These are phyloP conservation scores for Yamadazyma akitaensis DNA, from an alignment of 805 yeast genomes.

Conservation along the genomic window DNA sequence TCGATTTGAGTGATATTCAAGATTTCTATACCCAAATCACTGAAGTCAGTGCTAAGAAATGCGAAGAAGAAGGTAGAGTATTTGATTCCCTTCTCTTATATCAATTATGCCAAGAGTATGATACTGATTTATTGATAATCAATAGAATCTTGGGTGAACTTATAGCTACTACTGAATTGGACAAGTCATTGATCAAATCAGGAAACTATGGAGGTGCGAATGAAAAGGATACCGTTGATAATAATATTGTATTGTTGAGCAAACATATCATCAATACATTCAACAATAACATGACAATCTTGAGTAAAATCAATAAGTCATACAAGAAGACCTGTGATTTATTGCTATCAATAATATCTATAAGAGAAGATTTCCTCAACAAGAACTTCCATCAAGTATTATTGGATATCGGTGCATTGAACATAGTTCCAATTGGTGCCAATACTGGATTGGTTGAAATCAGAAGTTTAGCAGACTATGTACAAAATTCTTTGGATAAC, in stretches of 20 bases:
- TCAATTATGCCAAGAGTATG: conserved; percentile 85
- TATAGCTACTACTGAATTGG: conserved; percentile 66
- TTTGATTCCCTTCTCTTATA: conserved; percentile 82
- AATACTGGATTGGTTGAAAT: conserved; percentile 52
- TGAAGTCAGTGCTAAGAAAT: conserved; percentile 78
- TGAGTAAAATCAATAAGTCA: conserved; percentile 49
- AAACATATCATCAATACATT: conserved; percentile 43
- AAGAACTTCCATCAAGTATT: conserved; percentile 61
- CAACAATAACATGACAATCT: conserved; percentile 56
- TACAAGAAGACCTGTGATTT: conserved; percentile 64
- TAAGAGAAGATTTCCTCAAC: conserved; percentile 56
- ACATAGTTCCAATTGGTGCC: conserved; percentile 57
- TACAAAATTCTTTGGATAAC: conserved; percentile 64
- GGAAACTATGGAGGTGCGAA: conserved; percentile 38
- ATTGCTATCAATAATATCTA: conserved; percentile 63
- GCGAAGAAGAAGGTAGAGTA: conserved; percentile 87
- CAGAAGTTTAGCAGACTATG: conserved; percentile 59
- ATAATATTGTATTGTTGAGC: conserved; percentile 46
- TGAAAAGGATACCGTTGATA: conserved; percentile 44
- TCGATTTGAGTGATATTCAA: conserved; percentile 55
- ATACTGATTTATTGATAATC: conserved; percentile 70
- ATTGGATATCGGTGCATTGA: conserved; percentile 52
- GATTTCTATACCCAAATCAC: conserved; percentile 69
- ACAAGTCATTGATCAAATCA: conserved; percentile 47
- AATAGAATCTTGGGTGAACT: conserved; percentile 78